Base-by-base conservation (phyloP, 139 green algal species). In the Eudorina sp. region DNA sequence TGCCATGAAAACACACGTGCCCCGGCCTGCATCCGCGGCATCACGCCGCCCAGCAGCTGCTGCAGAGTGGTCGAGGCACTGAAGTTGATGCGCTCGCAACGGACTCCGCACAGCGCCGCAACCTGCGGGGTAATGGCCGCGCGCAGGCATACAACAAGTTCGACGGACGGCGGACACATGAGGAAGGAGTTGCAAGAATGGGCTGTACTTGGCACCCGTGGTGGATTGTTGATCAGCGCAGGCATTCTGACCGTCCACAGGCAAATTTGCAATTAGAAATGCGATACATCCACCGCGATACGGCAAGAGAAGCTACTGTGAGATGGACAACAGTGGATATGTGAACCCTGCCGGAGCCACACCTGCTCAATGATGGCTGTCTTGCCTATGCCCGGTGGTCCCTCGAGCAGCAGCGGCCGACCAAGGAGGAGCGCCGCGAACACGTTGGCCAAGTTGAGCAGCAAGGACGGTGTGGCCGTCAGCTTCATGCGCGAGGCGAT, bases 1-100 rank as follows among this genome's bases (percentile, higher is more conserved):
- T 81, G 88, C 90, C 98, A 99, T 0, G 93, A 92, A 90, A 99
- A 99, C 18, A 84, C 72, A 27, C 85, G 45, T 21, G 70, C 76
- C n/a, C 88, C 88, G 23, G n/a, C 68, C 34, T 78, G n/a, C 78
- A 87, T 53, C 19, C 73, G 60, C 9, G 90, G 90, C 58, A 91
- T 69, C 11, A 84, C 66, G 80, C 73, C 83, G 41, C 90, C 90
- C 48, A 92, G 69, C 68, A 91, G 72, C 68, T 91, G 85, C 72
- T 89, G 48, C 60, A 89, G 40, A 3, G 85, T 91, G 34, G 90
- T 91, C 85, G 83, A 87, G 43, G 70, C 88, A 43, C 81, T 88
- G 11, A 87, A 41, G 60, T 92, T 92, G 66, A 92, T 91, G 40
- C 90, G 45, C 45, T 86, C 90, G 66, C 85, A 88, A 31, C 13